A percentile compares a stretch with the other conserved stretches of the same genome.
These are phyloP conservation scores for Rhizomucor miehei DNA, from an alignment of 371 early-diverging fungal species.

Conservation along the genomic window DNA sequence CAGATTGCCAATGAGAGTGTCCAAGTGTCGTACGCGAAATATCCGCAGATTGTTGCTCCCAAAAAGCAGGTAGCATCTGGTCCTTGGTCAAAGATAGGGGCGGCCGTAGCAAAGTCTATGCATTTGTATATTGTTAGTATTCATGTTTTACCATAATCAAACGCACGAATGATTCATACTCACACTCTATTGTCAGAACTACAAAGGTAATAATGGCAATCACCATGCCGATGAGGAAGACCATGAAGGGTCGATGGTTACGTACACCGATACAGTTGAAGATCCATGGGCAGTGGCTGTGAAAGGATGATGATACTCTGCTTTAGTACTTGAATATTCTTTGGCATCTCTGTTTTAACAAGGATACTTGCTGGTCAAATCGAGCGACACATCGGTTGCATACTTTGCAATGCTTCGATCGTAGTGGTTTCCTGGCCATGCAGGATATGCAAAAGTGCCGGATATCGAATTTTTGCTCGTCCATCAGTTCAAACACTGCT, in stretches of 20 bases:
- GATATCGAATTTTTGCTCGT: constrained; percentile 65
- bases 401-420: constrained; percentile 97
- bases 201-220: constrained; percentile 57
- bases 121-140: neutral
- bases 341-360: no score
- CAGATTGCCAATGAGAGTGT: constrained; percentile 67
- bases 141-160: neutral
- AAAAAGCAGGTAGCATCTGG: constrained; percentile 55
- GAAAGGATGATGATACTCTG: no score
- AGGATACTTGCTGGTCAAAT: constrained; percentile 87
- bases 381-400: constrained; percentile 97
- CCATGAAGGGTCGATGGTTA: constrained; percentile 85
- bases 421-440: constrained; percentile 79
- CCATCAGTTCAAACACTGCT: constrained; percentile 65
- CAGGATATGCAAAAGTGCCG: constrained; percentile 85
- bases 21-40: constrained; percentile 74
- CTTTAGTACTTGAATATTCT: neutral
- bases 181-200: constrained; percentile 63
- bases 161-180: neutral
- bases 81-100: constrained; percentile 25
- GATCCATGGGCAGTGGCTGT: constrained; percentile 98
- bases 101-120: constrained; percentile 25
- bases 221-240: constrained; percentile 67
- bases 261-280: constrained; percentile 82
- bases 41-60: constrained; percentile 61